Percentiles rank a stretch among this genome's conserved stretches.
phyloP scores from a whole-genome alignment of 2,329 filamentous ascomycete genomes.

The Blastomyces gilchristii region DNA sequence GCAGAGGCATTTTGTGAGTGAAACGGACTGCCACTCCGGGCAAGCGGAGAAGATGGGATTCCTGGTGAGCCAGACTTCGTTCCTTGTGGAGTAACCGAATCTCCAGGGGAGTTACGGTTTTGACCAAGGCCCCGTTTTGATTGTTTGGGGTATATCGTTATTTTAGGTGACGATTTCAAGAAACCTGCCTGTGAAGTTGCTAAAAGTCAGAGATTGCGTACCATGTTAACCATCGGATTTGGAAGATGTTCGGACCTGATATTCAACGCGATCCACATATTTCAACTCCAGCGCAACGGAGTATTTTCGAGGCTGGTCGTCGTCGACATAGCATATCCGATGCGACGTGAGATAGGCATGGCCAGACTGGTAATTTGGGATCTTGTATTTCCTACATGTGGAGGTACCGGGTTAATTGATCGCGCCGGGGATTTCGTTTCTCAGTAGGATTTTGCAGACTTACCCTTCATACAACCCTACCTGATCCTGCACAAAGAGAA shows the following conservation, averaged over 20 bases:
- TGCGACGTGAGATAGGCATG: constrained; percentile 96
- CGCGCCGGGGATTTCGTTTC: not conserved
- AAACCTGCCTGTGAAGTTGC: constrained; percentile 59
- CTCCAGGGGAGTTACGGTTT: not conserved
- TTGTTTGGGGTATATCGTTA: constrained; percentile 72
- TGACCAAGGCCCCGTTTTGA: constrained; percentile 30
- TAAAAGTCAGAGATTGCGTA: constrained; percentile 16
- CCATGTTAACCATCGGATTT: not conserved
- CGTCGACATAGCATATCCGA: constrained; percentile 88
- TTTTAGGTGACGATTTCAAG: constrained; percentile 86
- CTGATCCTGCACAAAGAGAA: constrained; percentile 94
- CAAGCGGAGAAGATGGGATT: constrained; percentile 24
- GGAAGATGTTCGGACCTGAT: constrained; percentile 52
- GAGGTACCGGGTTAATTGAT: constrained; percentile 9
- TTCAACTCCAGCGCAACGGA: constrained; percentile 81
- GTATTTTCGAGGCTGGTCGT: constrained; percentile 70
- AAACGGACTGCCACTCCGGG: constrained; percentile 24
- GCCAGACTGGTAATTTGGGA: constrained; percentile 86
- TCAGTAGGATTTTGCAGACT: constrained; percentile 26
- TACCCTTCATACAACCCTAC: constrained; percentile 97
- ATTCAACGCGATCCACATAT: constrained; percentile 81
- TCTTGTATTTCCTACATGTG: constrained; percentile 71
- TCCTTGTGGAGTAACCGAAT: not conserved
- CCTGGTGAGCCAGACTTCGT: constrained; percentile 23
- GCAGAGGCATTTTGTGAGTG: constrained; percentile 27